Evolutionary conservation across 345 rosid genomes (phyloP), one percentile per base, ranked within the genome.

Genomic region (Dovyalis caffra): DNA sequence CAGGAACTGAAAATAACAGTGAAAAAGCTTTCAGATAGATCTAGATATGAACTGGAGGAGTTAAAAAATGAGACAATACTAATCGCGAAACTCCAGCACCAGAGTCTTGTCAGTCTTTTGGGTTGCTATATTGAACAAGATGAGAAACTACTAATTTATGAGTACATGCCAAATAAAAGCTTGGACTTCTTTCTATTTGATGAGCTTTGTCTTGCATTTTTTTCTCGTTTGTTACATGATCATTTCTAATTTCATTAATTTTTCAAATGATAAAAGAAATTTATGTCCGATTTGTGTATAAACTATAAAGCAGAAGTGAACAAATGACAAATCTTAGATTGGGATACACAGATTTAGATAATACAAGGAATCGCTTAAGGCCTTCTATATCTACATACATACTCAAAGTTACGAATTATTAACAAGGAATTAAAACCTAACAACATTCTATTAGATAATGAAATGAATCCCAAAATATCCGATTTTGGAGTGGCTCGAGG

Each of bases 11-110:
- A 64, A 64, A 33, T 64, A 28, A 37, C 40, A 28, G 67, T 64
- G 37, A 64, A 64, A 23, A 32, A 37, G 37, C 67, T 64, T 33
- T 32, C 67, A 0, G 29, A 64, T 15, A 32, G 67, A 64, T 64
- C 67, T 8, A 37, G 67, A n/a, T 37, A 64, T 8, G 67, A 37
- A n/a, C 34, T 64, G 1, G 40, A 18, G 37, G 67, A 64, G 35
- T 64, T 64, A 15, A 28, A 10, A 33, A 64, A 64, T 33, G 67
- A 64, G 67, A 64, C 67, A 1, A 28, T 0, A 4, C 25, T 64
- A 20, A 64, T 64, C 29, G 67, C 67, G 23, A 64, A 31, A 32
- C 67, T 64, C 67, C 67, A 32, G 67, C 67, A 64, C 67, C 29
- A n/a, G 67, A 64, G 15, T 64, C 40, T 64, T 28, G 67, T 64